Percentiles rank a stretch among this genome's conserved stretches.
These are phyloP conservation scores for Globisporangium cylindrosporum DNA, from an alignment of 352 stramenopile genomes.

Conservation along the genomic window DNA sequence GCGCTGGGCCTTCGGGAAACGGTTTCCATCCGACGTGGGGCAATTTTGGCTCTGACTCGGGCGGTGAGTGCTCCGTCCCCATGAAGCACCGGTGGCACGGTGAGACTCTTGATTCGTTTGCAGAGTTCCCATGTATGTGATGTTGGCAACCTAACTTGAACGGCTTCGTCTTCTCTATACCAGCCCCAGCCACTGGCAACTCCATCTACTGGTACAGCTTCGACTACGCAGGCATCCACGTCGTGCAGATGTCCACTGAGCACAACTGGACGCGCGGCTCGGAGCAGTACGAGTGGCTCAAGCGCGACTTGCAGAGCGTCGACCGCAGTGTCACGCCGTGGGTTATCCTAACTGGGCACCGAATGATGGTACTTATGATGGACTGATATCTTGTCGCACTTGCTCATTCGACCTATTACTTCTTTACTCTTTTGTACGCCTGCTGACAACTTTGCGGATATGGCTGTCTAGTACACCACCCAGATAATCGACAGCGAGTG, in stretches of 20 bases:
- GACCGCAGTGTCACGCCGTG: conserved; percentile 86
- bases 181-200: conserved; percentile 60
- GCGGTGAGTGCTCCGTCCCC: conserved; percentile 62
- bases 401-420: too few species aligned
- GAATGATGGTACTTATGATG: conserved; percentile 66
- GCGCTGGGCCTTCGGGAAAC: conserved; percentile 31
- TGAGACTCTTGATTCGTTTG: conserved; percentile 21
- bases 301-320: conserved; percentile 69
- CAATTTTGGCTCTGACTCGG: conserved; percentile 62
- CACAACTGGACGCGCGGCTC: conserved; percentile 87
- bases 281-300: conserved; percentile 85
- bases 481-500: conserved; percentile 6
- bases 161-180: background rate
- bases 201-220: conserved; percentile 90
- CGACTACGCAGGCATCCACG: conserved; percentile 83
- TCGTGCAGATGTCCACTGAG: conserved; percentile 90
- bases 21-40: conserved; percentile 67
- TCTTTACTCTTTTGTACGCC: background rate
- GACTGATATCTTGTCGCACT: background rate
- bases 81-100: conserved; percentile 69
- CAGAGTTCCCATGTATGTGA: too few species aligned
- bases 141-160: background rate
- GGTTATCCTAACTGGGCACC: conserved; percentile 89
- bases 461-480: conserved; percentile 1
- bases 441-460: background rate